phyloP scores from a whole-genome alignment of 306 rosid genomes.

The peach (Prunus persica) region Prunus_persica_NCBIv2 NC_034009.1:40283501-40284000 shows the following conservation, averaged over 20 bases:
- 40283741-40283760: neutral
- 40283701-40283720: neutral
- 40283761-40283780: neutral
- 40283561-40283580: constrained; percentile 9
- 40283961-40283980: neutral
- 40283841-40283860: neutral
- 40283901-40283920: neutral
- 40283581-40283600: neutral
- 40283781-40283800: constrained; percentile 17
- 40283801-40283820: constrained; percentile 14
- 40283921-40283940: neutral
- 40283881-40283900: neutral
- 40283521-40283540: neutral
- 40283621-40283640: neutral
- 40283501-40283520: neutral
- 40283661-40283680: constrained; percentile 9
- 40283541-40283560: constrained; percentile 13
- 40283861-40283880: neutral
- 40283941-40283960: too few species aligned
- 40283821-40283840: constrained; percentile 1
- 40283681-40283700: neutral
- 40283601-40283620: neutral
- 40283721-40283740: neutral
- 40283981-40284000: neutral
- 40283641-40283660: constrained; percentile 9